Conservation (phyloP, 2,329 filamentous ascomycete species). For the Ophiostoma pallidulum region DNA sequence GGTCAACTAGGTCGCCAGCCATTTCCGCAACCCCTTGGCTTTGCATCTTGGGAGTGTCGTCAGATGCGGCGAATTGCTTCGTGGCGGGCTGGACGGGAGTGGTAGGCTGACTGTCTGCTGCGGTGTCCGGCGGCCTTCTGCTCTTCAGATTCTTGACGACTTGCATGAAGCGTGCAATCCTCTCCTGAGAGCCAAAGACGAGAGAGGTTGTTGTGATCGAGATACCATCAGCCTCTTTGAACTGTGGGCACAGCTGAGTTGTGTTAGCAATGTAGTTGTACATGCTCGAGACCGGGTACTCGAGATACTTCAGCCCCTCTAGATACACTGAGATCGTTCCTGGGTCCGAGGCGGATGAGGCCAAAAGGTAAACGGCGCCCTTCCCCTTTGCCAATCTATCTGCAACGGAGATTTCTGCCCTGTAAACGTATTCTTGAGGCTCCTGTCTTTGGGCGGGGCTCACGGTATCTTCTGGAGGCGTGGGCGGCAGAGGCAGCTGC, state of each 20-base stretch:
- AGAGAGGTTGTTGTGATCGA: constrained; percentile 13
- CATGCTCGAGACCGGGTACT: constrained; percentile 15
- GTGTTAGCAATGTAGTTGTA: constrained; percentile 15
- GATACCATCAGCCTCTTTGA: constrained; percentile 12
- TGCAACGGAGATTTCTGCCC: constrained; percentile 8
- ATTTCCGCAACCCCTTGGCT: not conserved
- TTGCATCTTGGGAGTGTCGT: too few species aligned
- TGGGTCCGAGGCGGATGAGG: not conserved
- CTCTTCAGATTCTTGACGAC: constrained; percentile 2
- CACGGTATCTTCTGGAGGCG: too few species aligned
- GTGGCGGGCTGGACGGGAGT: not conserved
- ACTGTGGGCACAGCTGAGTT: constrained; percentile 12
- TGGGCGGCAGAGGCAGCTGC: too few species aligned
- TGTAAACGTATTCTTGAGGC: constrained; percentile 6
- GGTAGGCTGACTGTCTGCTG: not conserved
- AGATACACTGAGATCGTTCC: constrained; percentile 12
- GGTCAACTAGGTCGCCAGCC: constrained; percentile 9
- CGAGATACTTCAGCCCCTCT: constrained; percentile 13
- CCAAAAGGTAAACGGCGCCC: constrained; percentile 10
- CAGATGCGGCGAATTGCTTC: too few species aligned
- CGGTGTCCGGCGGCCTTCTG: not conserved
- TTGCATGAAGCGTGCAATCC: constrained; percentile 13
- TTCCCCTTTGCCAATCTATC: constrained; percentile 11
- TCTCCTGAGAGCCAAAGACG: constrained; percentile 9
- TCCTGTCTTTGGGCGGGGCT: not conserved